Base-by-base conservation (phyloP, 176 grass and related monocot genomes). In the Eremochloa ophiuroides region DNA sequence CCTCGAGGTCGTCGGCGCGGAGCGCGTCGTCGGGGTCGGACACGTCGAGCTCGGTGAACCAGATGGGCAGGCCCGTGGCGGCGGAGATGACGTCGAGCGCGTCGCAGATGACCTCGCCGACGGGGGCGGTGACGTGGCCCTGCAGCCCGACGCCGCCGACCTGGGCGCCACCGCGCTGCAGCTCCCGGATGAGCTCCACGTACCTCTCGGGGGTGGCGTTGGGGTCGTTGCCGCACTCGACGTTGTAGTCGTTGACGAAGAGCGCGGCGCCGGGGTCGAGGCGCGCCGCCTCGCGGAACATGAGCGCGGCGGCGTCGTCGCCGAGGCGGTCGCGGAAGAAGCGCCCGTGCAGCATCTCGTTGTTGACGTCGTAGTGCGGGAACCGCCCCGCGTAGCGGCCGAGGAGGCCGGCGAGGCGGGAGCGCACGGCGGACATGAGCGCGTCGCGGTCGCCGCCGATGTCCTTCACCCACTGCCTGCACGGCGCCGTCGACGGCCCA, bases 21-120 rank as follows among this genome's bases (percentile, higher is more conserved):
- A 94, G 65, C 1, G 16, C 47, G n/a, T 78, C 88, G 53, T 94
- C 82, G 38, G 77, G 75, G 37, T 84, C 77, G 27, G 59, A 10
- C 25, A 91, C 92, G 53, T 94, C 92, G 3, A 94, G 27, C 81
- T 94, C 92, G 0, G 89, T 94, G 59, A 94, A 72, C 92, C 92
- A 91, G 25, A 94, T 15, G 13, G 92, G 92, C 0, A 91, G 47
- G 5, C 30, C 85, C 0, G 84, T 62, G 1, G 66, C 42, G 6
- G 22, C 85, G 7, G 10, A 43, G 27, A 91, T 59, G 71, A 61
- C 74, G 55, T 91, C 89, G 9, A 91, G 42, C 20, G 89, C 71
- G 68, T 71, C 66, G 62, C 69, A 67, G 43, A 88, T 39, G 29
- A 91, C 68, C 42, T 85, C 83, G 4, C 89, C 89, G 4, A 88